Evolutionary conservation across 176 grass and related monocot species (phyloP), one percentile per base, ranked within the genome.

Genomic region (Panicum miliaceum): DNA sequence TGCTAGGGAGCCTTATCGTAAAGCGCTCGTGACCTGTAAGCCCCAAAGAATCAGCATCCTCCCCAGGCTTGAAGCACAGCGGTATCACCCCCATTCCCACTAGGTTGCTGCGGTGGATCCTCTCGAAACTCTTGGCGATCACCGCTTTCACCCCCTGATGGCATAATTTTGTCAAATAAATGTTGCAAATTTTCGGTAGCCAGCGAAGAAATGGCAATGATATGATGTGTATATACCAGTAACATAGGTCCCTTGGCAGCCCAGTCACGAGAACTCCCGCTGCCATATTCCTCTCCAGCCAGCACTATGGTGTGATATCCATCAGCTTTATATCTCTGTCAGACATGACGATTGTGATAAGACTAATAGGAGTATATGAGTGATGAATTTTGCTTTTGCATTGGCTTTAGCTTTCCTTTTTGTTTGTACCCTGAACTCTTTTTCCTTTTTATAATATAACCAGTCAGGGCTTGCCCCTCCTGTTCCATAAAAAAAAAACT

Each of bases 181-280:
- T 34, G n/a, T 34, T 19, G 12, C 15, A 10, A 25, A 86, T 35
- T 75, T 12, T 10, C 1, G 18, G 29, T n/a, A 54, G 50, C 27
- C 4, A 56, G 48, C 18, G 0, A n/a, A 75, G 16, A 36, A 75
- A 75, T 47, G n/a, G 52, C 54, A 70, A 74, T 32, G 7, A 64
- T 38, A 48, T 29, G 73, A 50, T 51, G 54, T 52, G 51, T 56
- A 61, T 8, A 76, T 76, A 90, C 96, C 57, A 98, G 88, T 34
- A 98, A 82, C 96, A 95, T 94, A 12, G 96, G 93, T 8, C 96
- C 96, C 77, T 98, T 96, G 22, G 96, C 96, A 85, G 93, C 96
- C 96, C 96, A 98, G 76, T 98, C 96, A 57, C 96, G 93, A 71
- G 96, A 98, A 71, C 96, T 98, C 66, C 96, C 93, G 35, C 96